These are phyloP conservation scores for Gossypium gossypioides DNA, from an alignment of 441 rosid genomes.

Conservation along the genomic window DNA sequence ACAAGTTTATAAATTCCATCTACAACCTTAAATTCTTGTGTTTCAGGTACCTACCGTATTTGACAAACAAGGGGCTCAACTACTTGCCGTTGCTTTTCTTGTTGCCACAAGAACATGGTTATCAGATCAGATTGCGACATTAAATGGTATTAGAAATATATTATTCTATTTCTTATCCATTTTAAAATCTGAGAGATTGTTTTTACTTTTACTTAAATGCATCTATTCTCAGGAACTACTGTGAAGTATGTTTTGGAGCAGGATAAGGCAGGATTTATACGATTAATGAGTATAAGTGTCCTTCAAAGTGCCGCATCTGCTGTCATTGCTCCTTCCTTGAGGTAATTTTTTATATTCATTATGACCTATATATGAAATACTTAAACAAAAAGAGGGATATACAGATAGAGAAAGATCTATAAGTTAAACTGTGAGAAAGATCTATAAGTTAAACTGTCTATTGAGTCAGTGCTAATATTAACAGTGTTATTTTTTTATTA, in stretches of 20 bases:
- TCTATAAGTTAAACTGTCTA: background rate
- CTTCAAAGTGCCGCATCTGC: conserved; percentile 95
- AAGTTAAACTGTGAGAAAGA: background rate
- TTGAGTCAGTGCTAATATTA: background rate
- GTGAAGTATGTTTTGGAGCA: conserved; percentile 95
- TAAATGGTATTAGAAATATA: conserved; percentile 53
- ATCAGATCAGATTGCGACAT: conserved; percentile 90
- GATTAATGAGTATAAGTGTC: conserved; percentile 78
- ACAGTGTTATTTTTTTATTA: background rate
- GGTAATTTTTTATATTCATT: conserved; percentile 28
- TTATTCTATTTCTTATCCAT: conserved; percentile 2
- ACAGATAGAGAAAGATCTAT: too few species aligned
- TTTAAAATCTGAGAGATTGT: conserved; percentile 12
- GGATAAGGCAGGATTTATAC: conserved; percentile 73
- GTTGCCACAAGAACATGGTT: conserved; percentile 88
- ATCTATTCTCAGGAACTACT: conserved; percentile 61
- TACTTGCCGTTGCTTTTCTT: conserved; percentile 77
- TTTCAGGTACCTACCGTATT: conserved; percentile 76
- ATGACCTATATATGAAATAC: background rate
- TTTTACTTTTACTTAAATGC: conserved; percentile 9
- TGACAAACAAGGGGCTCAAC: conserved; percentile 91
- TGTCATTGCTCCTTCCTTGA: conserved; percentile 83
- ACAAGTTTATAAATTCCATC: background rate
- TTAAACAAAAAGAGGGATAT: background rate
- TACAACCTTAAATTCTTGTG: conserved; percentile 17